phyloP scores from a whole-genome alignment of 2,329 filamentous ascomycete species.

The Endocalyx cinctus region DNA sequence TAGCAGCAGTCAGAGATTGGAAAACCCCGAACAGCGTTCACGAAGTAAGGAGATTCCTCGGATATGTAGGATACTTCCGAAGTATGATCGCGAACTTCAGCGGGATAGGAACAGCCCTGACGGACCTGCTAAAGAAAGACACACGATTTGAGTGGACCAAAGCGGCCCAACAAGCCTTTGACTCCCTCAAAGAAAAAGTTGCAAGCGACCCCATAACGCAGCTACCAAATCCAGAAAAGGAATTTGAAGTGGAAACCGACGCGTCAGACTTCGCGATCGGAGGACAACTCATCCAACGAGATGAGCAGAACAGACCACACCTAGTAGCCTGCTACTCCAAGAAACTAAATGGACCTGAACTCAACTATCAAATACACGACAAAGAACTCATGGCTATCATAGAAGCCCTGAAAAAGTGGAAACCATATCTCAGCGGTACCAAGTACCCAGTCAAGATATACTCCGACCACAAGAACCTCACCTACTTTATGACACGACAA shows the following conservation, averaged over 20 bases:
- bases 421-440: background rate
- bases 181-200: no score
- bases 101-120: no score
- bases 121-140: no score
- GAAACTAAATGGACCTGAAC: slow-evolving; percentile 1
- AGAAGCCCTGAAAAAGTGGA: background rate
- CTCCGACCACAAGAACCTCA: slow-evolving; percentile 3
- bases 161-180: no score
- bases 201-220: no score
- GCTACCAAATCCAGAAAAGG: no score
- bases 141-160: no score
- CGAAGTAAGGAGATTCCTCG: slow-evolving; percentile 23
- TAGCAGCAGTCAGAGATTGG: slow-evolving; percentile 20
- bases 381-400: background rate
- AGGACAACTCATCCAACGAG: slow-evolving; percentile 1
- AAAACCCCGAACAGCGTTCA: slow-evolving; percentile 10
- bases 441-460: slow-evolving; percentile 1
- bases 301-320: background rate
- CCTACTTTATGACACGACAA: no score
- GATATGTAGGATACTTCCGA: no score
- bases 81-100: slow-evolving; percentile 31
- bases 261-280: background rate
- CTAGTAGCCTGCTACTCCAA: slow-evolving; percentile 2
- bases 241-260: slow-evolving; percentile 1
- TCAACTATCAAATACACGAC: slow-evolving; percentile 5